Base-by-base conservation (phyloP, 768 basidiomycete genomes). In the Rhodosporidiobolus sp. region DNA sequence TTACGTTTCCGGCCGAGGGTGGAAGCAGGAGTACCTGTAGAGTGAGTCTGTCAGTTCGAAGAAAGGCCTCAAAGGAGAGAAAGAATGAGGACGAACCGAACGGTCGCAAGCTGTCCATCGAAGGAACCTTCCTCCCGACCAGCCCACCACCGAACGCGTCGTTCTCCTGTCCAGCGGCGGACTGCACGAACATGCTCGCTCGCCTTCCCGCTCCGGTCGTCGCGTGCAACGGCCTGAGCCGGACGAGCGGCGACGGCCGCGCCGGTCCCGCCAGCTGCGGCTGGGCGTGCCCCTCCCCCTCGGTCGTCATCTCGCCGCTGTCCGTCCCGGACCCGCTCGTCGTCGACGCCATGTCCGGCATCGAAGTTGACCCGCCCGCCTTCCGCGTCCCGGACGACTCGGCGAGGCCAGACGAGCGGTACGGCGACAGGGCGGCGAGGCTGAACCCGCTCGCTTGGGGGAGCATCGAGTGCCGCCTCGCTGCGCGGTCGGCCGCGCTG, bases 1-100 rank as follows among this genome's bases (percentile, higher is more conserved):
- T 75, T 78, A 7, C 76, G 65, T 52, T 76, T 76, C 3, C 75
- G 56, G 8, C 73, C 76, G 49, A 67, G 19, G 34, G 32, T 34
- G 0, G 50, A 26, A 19, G 38, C 30, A 3, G 66, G 71, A 1
- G 71, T 68, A 5, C 62, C 71, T 72, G 61, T 1, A 12, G 24
- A 3, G 20, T 2, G 2, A 22, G 35, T 53, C 30, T 43, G 32
- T 28, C 48, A 32, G 4, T 55, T 24, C 26, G 46, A 16, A 22
- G 17, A 10, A 3, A 16, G 10, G 34, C 0, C 24, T 38, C 32
- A 49, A 32, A 55, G 30, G 22, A 35, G 34, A 16, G 53, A n/a
- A 48, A 0, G 14, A n/a, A n/a, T n/a, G 26, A 12, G 26, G 38
- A n/a, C 58, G 49, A 14, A 67, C 66, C 58, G 19, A 67, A 46